Percentiles rank a stretch among this genome's conserved stretches.
Conservation (phyloP, 331 rosid species). For the Cydonia oblonga region DNA sequence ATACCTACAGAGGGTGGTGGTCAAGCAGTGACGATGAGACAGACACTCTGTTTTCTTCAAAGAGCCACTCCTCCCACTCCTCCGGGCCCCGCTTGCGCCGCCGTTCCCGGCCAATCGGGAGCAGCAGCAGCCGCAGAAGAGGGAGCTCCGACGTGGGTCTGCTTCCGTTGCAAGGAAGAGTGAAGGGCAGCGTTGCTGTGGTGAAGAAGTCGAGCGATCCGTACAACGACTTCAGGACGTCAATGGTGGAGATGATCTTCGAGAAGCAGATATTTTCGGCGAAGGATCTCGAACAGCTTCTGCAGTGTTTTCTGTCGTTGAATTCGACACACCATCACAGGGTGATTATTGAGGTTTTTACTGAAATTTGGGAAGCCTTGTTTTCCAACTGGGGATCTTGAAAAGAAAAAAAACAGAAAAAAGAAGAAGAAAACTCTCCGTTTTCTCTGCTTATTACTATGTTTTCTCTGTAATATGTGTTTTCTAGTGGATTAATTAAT, state of each 20-base stretch:
- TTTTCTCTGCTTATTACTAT: too few species aligned
- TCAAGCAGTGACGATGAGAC: slow-evolving; percentile 70
- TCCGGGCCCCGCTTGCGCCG: slow-evolving; percentile 33
- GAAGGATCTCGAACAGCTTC: slow-evolving; percentile 64
- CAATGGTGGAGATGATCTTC: slow-evolving; percentile 94
- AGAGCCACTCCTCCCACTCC: slow-evolving; percentile 68
- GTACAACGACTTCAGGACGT: slow-evolving; percentile 75
- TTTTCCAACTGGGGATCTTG: slow-evolving; percentile 56
- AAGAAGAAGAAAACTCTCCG: too few species aligned
- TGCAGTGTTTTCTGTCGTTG: slow-evolving; percentile 77
- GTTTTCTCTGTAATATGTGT: background rate
- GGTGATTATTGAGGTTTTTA: slow-evolving; percentile 72
- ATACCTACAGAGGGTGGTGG: slow-evolving; percentile 50
- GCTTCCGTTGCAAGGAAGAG: slow-evolving; percentile 54
- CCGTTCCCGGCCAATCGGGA: slow-evolving; percentile 17
- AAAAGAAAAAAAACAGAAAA: background rate
- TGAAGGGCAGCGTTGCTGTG: slow-evolving; percentile 74
- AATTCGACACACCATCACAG: slow-evolving; percentile 63
- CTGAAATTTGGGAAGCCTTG: slow-evolving; percentile 89
- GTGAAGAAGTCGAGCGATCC: slow-evolving; percentile 92
- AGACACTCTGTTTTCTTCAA: slow-evolving; percentile 74
- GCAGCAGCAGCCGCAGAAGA: slow-evolving; percentile 14
- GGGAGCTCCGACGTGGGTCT: slow-evolving; percentile 43
- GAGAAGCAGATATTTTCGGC: slow-evolving; percentile 83
- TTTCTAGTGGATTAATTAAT: slow-evolving; percentile 1